Base-by-base conservation (phyloP, 2,329 filamentous ascomycete genomes). In the Bipolaris zeicola region DNA sequence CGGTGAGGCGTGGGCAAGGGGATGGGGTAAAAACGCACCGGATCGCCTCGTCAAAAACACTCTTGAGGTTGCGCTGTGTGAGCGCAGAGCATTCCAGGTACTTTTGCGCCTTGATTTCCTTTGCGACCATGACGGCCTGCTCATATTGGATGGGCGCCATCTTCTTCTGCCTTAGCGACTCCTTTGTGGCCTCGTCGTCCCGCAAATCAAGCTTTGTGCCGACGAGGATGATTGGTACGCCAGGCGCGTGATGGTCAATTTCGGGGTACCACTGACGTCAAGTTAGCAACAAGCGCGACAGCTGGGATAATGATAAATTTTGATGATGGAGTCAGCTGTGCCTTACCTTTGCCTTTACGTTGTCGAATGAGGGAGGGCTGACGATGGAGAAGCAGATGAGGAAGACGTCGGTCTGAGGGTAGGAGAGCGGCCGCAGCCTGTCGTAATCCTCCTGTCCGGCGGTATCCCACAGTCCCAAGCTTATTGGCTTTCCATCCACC, bases 381-480 rank as follows among this genome's bases (percentile, higher is more conserved):
- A 97, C 93, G 74, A 98, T 96, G 65, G 93, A 97, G 81, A 98
- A 98, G 81, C 94, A 98, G 76, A 98, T 97, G 66, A 98, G 83
- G 80, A 98, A 98, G 46, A 98, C 95, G 73, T 99, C 95, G 58
- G 95, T 98, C 82, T 99, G 94, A 10, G 95, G 95, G 80, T 98
- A 99, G 39, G 94, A 98, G 59, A 99, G 87, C 61, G 94, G 94
- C 72, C 94, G 89, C 75, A 98, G 84, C 78, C 94, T 86, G 77
- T 98, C 94, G 82, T 98, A 98, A 84, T 98, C 94, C 81, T 98
- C 94, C 82, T 98, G 95, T 74, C 94, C 94, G 66, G 94, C 94
- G 65, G 94, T 99, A 89, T 99, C 94, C 94, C 95, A 98, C 31
- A 99, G 82, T 67, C 94, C 95, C 69, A 99, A 81, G 79, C 92